phyloP scores from a whole-genome alignment of 2,329 filamentous ascomycete species.

The Incumbomyces lentus region DNA sequence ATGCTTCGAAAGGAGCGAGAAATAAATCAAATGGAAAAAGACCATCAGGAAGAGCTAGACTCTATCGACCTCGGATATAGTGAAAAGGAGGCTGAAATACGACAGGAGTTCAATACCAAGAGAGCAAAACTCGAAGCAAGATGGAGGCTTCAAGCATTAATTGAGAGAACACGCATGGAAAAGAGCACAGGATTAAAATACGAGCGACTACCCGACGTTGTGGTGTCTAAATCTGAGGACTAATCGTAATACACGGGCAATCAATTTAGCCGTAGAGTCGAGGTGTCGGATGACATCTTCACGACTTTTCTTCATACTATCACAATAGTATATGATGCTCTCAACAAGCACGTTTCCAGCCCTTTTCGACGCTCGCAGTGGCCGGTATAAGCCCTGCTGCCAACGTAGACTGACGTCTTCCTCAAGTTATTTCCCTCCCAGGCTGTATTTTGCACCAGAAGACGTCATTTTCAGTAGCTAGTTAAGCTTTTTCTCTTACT shows the following conservation, averaged over 20 bases:
- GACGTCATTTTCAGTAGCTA: no score
- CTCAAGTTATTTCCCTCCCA: no score
- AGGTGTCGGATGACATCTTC: no score
- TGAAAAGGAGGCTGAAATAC: slow-evolving; percentile 23
- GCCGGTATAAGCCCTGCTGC: no score
- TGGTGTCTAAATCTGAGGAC: slow-evolving; percentile 1
- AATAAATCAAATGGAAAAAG: slow-evolving; percentile 26
- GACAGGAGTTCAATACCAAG: slow-evolving; percentile 27
- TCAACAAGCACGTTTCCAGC: no score
- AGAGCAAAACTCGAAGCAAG: slow-evolving; percentile 27
- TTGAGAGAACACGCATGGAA: slow-evolving; percentile 31
- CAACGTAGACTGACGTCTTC: no score
- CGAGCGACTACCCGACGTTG: slow-evolving; percentile 28
- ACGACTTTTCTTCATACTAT: no score
- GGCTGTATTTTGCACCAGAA: no score
- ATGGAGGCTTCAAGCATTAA: slow-evolving; percentile 35
- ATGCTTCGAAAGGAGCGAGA: slow-evolving; percentile 31
- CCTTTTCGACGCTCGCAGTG: no score
- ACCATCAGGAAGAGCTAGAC: slow-evolving; percentile 25
- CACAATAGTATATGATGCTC: no score
- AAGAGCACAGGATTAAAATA: slow-evolving; percentile 26
- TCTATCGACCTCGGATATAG: slow-evolving; percentile 24
- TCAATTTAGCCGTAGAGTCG: no score
- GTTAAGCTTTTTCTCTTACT: no score
- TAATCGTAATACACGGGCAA: neutral